Evolutionary conservation across 805 yeast species (phyloP), one percentile per base, ranked within the genome.

Genomic region (Candida lessepsii): DNA sequence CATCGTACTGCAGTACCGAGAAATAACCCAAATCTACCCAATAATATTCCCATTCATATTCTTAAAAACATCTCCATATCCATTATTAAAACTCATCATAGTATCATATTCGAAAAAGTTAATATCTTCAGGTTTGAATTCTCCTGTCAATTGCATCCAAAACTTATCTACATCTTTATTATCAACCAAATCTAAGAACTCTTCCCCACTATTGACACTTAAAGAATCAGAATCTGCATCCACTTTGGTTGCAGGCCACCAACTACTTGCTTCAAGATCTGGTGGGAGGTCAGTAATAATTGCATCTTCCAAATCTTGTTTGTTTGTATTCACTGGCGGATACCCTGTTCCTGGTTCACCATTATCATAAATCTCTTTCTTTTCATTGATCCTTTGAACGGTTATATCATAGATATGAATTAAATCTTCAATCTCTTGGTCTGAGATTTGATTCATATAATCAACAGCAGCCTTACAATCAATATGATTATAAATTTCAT

Each of bases 111-210:
- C 35, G 25, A 31, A 6, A 20, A 19, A 19, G 19, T 20, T 19
- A 3, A 31, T 7, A 13, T 21, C 35, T 6, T 25, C 35, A 19
- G n/a, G 11, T 10, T 20, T 31, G 9, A 5, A 5, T 13, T 24
- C 37, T 3, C 29, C 37, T 2, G 45, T 37, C 48, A 65, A 56
- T 41, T 61, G 38, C 63, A 27, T 45, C 73, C 73, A 67, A 36
- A 65, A 51, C 25, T 58, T 54, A 41, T 67, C 71, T 32, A 65
- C 55, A 29, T 64, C 67, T 9, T 47, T 52, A 42, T 60, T 58
- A 15, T 58, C 55, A 10, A 56, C 41, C 28, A 50, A 45, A 15
- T 45, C 35, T n/a, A n/a, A n/a, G n/a, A n/a, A n/a, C n/a, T n/a
- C n/a, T 32, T 32, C 35, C 11, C 13, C 13, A 32, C 35, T 32